Percentiles rank a stretch among this genome's conserved stretches.
Conservation (phyloP, 139 green algal genomes). For the Haematococcus lacustris region DNA sequence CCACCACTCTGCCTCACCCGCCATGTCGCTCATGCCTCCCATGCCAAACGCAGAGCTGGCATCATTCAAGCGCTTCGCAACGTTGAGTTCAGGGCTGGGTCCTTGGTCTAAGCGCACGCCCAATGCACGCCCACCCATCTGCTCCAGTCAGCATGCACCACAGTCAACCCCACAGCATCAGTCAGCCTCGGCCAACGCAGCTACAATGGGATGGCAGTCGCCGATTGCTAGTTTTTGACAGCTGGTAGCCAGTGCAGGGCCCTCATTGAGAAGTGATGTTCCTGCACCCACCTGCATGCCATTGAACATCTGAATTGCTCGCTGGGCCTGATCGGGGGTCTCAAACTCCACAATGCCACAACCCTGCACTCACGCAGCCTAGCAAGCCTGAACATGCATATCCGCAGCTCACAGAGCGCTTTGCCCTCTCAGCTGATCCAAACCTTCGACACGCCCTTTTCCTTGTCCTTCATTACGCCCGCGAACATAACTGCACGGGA, state of each 20-base stretch:
- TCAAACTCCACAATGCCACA: constrained; percentile 81
- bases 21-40: no score
- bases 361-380: constrained; percentile 28
- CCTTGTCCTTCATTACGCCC: constrained; percentile 36
- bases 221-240: no score
- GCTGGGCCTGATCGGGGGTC: constrained; percentile 45
- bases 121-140: constrained; percentile 21
- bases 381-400: neutral
- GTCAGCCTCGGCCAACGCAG: no score
- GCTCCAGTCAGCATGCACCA: neutral
- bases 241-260: no score
- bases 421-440: neutral
- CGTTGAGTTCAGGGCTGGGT: no score
- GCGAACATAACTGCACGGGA: constrained; percentile 25
- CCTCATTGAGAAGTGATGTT: no score
- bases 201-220: no score
- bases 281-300: constrained; percentile 46
- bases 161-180: no score
- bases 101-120: constrained; percentile 24
- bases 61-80: no score
- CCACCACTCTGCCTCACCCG: no score
- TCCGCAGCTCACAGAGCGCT: neutral
- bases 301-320: constrained; percentile 61
- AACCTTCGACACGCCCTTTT: constrained; percentile 25
- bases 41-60: no score